These are phyloP conservation scores for Tolypocladium inflatum DNA, from an alignment of 2,329 filamentous ascomycete species.

Conservation along the genomic window DNA sequence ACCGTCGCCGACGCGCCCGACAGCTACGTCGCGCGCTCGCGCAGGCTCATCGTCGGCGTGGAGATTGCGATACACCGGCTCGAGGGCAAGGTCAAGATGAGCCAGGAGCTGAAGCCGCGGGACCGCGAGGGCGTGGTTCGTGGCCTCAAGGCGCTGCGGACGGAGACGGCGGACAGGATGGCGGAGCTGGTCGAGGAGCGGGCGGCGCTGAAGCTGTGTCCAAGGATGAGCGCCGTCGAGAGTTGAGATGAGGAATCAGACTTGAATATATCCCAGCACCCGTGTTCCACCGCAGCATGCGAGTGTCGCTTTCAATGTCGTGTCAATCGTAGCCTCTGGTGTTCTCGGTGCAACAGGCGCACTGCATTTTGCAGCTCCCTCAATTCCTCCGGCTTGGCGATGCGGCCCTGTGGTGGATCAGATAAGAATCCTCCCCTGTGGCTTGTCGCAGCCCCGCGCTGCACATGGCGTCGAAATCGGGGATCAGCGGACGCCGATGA, in stretches of 20 bases:
- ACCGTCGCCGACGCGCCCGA: conserved; percentile 45
- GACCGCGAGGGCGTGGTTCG: conserved; percentile 47
- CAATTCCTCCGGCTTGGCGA: neutral
- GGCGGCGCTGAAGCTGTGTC: conserved; percentile 12
- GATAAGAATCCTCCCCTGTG: neutral
- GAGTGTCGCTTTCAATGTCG: neutral
- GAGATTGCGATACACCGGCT: conserved; percentile 46
- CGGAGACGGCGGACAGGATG: conserved; percentile 18
- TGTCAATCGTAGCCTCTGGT: neutral
- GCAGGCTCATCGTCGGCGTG: conserved; percentile 50
- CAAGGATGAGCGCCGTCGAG: neutral
- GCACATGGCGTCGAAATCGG: neutral
- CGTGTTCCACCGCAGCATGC: neutral
- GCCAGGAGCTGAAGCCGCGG: conserved; percentile 43
- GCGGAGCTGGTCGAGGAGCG: conserved; percentile 20
- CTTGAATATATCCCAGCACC: neutral
- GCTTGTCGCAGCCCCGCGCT: neutral
- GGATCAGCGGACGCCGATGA: neutral
- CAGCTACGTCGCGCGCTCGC: conserved; percentile 40
- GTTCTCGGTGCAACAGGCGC: neutral
- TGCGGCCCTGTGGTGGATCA: neutral
- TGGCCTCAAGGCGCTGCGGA: conserved; percentile 36
- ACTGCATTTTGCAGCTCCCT: neutral
- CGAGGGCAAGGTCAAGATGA: conserved; percentile 58
- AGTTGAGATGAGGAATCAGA: neutral